A percentile compares a stretch with the other conserved stretches of the same genome.
Evolutionary conservation across 1,139 yeast species (phyloP).

Genomic region (Pichia sp.): DNA sequence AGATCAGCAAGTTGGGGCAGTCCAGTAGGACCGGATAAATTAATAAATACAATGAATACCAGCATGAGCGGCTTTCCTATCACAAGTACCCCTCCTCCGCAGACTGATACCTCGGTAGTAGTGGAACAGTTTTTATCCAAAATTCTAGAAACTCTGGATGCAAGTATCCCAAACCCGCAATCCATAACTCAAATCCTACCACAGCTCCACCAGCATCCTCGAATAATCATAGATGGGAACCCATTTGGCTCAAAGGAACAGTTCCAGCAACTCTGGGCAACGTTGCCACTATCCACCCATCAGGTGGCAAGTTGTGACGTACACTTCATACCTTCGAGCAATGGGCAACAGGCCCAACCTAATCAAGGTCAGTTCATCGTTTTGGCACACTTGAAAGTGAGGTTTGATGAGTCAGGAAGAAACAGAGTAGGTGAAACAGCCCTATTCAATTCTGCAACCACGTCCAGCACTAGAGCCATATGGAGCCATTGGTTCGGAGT

Average conservation of each 20-base stretch:
- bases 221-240: conserved; percentile 59
- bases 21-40: neutral
- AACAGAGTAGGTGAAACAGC: conserved; percentile 61
- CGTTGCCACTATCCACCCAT: conserved; percentile 61
- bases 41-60: neutral
- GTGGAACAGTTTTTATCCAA: conserved; percentile 28
- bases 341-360: conserved; percentile 34
- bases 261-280: conserved; percentile 64
- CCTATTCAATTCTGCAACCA: conserved; percentile 38
- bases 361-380: conserved; percentile 40
- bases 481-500: conserved; percentile 64
- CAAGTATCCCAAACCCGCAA: conserved; percentile 20
- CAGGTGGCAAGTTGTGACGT: conserved; percentile 58
- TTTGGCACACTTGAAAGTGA: conserved; percentile 58
- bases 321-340: conserved; percentile 57
- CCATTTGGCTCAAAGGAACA: conserved; percentile 58
- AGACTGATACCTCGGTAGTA: conserved; percentile 23
- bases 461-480: conserved; percentile 21
- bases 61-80: neutral
- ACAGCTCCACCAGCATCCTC: conserved; percentile 43
- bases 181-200: conserved; percentile 33
- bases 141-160: conserved; percentile 28
- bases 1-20: neutral
- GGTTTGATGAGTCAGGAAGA: conserved; percentile 70
- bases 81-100: neutral